phyloP scores from a whole-genome alignment of 345 rosid species.

The Eucalyptus polyanthemos region DNA sequence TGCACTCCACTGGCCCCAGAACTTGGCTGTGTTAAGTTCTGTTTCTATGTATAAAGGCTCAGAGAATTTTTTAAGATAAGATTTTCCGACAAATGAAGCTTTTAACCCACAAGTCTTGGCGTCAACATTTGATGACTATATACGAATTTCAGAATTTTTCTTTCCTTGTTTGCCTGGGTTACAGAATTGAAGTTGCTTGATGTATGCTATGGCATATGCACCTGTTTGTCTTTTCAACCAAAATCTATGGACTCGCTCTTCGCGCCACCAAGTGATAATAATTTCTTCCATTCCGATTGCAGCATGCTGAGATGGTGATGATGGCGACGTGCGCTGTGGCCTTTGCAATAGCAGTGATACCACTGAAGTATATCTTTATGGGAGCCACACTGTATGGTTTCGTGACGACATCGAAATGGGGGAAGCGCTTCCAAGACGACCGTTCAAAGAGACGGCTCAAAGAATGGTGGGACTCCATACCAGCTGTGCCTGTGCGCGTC shows the following conservation, averaged over 20 bases:
- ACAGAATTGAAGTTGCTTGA: not conserved
- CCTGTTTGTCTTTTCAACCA: too few species aligned
- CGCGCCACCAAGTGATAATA: not conserved
- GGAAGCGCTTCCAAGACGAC: conserved; percentile 25
- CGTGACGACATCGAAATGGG: conserved; percentile 34
- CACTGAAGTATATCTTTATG: conserved; percentile 43
- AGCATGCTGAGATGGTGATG: conserved; percentile 67
- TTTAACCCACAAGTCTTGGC: not conserved
- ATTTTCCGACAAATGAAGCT: not conserved
- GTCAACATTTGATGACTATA: not conserved
- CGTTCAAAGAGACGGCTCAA: conserved; percentile 47
- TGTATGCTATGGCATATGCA: not conserved
- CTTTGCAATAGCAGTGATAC: conserved; percentile 37
- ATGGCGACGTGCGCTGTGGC: conserved; percentile 25
- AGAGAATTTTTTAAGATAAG: not conserved
- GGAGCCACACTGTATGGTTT: conserved; percentile 9
- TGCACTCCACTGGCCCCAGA: not conserved
- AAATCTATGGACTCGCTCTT: not conserved
- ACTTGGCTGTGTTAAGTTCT: not conserved
- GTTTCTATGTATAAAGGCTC: not conserved
- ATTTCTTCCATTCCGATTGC: not conserved
- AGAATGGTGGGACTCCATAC: conserved; percentile 97
- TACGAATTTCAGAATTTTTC: not conserved
- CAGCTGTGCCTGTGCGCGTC: conserved; percentile 48
- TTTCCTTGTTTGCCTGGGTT: not conserved